Conservation (phyloP, 208 protist genomes). For the Trypanosoma melophagium region DNA sequence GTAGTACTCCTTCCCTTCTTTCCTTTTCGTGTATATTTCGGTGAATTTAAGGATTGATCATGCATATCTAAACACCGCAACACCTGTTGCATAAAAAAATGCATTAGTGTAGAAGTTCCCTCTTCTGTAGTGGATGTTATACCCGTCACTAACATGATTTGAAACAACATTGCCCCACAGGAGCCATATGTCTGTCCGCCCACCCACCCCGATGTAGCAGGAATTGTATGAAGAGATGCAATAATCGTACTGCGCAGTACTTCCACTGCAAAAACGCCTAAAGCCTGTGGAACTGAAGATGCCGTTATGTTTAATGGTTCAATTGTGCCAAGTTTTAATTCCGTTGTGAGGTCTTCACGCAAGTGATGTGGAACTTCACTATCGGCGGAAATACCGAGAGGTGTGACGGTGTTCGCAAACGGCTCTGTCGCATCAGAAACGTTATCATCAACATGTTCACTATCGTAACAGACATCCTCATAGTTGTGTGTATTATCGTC, state of each 20-base stretch:
- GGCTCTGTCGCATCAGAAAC: not conserved
- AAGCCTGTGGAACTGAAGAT: constrained; percentile 25
- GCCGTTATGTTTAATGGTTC: not conserved
- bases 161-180: constrained; percentile 80
- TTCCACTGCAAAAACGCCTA: constrained; percentile 47
- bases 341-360: not conserved
- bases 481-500: not conserved
- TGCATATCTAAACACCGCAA: constrained; percentile 39
- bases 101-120: constrained; percentile 47
- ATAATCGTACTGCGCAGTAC: constrained; percentile 55
- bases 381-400: not conserved
- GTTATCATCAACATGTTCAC: constrained; percentile 1
- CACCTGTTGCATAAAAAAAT: constrained; percentile 70
- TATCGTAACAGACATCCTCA: not conserved
- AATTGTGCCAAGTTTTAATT: not conserved
- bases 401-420: no score
- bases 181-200: constrained; percentile 65
- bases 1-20: no score
- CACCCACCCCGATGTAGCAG: constrained; percentile 41
- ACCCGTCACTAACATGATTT: constrained; percentile 67
- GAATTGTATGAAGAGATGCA: constrained; percentile 54
- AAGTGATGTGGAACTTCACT: not conserved
- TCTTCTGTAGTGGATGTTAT: constrained; percentile 45
- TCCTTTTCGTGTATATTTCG: no score
- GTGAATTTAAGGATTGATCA: not conserved